A percentile compares a stretch with the other conserved stretches of the same genome.
These are phyloP conservation scores for Talaromyces verruculosus DNA, from an alignment of 2,329 filamentous ascomycete species.

Conservation along the genomic window DNA sequence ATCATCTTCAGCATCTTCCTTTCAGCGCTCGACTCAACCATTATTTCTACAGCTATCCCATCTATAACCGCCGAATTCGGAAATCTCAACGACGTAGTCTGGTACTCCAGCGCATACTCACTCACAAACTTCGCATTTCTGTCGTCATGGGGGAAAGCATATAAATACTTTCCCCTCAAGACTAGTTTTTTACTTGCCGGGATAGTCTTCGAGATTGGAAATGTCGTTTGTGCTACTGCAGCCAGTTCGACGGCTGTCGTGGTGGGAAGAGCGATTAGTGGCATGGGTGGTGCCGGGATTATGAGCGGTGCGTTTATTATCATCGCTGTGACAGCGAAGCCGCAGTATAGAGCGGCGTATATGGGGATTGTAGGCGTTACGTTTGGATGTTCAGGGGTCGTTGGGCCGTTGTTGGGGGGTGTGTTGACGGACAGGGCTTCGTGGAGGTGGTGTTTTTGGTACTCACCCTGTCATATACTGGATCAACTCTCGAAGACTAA, in stretches of 20 bases:
- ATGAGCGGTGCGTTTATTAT: constrained; percentile 31
- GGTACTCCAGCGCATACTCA: constrained; percentile 40
- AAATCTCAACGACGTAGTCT: constrained; percentile 34
- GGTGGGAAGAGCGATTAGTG: constrained; percentile 39
- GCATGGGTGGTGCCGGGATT: constrained; percentile 39
- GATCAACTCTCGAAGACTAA: neutral
- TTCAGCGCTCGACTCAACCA: constrained; percentile 24
- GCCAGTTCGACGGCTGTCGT: constrained; percentile 37
- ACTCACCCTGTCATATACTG: neutral
- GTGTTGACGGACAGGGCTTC: constrained; percentile 15
- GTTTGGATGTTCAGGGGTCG: constrained; percentile 27
- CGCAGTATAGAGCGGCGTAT: constrained; percentile 30
- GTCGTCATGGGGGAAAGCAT: constrained; percentile 48
- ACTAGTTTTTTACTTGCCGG: constrained; percentile 24
- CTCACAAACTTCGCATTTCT: constrained; percentile 41
- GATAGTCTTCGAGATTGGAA: constrained; percentile 40
- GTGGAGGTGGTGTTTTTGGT: constrained; percentile 30
- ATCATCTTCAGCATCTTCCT: constrained; percentile 18
- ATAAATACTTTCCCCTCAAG: constrained; percentile 42
- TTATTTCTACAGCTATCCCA: constrained; percentile 36
- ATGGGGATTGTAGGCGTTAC: constrained; percentile 6
- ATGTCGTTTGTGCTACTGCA: constrained; percentile 39
- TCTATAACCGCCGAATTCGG: constrained; percentile 30
- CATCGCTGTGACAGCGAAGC: constrained; percentile 29
- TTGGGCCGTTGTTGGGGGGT: constrained; percentile 16